Conservation (phyloP, 495 filamentous ascomycete species). For the Neurospora tetraspora region DNA sequence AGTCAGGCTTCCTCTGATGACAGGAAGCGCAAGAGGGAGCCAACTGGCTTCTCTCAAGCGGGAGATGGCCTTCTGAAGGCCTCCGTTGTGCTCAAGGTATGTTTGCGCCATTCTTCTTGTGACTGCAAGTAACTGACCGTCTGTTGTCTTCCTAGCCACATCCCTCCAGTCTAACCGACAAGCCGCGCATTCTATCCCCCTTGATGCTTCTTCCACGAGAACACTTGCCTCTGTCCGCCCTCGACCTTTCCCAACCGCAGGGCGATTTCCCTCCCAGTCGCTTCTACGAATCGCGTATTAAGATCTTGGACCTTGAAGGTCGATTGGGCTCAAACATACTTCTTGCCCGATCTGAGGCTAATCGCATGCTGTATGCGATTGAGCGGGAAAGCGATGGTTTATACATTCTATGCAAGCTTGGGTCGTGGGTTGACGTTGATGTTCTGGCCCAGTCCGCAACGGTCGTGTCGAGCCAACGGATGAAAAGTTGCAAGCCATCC, state of each 20-base stretch:
- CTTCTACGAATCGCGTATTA: constrained; percentile 50
- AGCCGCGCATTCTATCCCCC: constrained; percentile 50
- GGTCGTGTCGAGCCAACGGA: constrained; percentile 23
- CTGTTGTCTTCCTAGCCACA: constrained; percentile 37
- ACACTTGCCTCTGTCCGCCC: constrained; percentile 47
- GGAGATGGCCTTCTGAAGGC: constrained; percentile 39
- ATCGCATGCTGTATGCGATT: constrained; percentile 54
- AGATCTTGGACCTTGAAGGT: constrained; percentile 49
- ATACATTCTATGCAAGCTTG: constrained; percentile 64
- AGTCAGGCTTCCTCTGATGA: neutral
- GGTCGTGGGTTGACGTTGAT: constrained; percentile 49
- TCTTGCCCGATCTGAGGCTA: constrained; percentile 50
- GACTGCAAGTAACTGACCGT: constrained; percentile 9
- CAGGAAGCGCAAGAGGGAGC: constrained; percentile 22
- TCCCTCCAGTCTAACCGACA: constrained; percentile 44
- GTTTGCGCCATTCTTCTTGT: neutral
- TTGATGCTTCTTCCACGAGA: constrained; percentile 53
- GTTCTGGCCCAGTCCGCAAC: constrained; percentile 33
- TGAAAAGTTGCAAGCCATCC: constrained; percentile 4
- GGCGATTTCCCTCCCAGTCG: constrained; percentile 41
- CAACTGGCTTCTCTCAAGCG: constrained; percentile 11
- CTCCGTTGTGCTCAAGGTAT: constrained; percentile 38
- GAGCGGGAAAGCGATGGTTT: constrained; percentile 58
- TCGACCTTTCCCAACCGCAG: constrained; percentile 46
- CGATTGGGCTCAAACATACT: constrained; percentile 49